Conservation (phyloP, 768 basidiomycete species). For the Boletus coccyginus region DNA sequence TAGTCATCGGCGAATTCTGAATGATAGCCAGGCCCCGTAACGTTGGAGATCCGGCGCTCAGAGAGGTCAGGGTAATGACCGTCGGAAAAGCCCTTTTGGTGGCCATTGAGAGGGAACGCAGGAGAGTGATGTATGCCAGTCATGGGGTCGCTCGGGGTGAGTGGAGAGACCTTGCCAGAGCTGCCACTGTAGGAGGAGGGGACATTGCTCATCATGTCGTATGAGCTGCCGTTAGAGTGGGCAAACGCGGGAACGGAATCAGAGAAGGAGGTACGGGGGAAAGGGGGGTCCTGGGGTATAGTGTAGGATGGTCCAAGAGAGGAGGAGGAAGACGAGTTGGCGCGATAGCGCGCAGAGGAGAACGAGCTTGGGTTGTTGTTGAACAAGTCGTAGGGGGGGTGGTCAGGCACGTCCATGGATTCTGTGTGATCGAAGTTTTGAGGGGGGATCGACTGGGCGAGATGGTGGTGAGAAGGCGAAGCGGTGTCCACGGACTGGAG, state of each 20-base stretch:
- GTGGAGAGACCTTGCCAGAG: constrained; percentile 74
- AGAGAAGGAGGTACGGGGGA: constrained; percentile 55
- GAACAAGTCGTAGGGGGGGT: constrained; percentile 64
- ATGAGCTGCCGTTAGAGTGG: constrained; percentile 49
- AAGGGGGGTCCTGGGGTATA: constrained; percentile 55
- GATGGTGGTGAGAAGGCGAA: constrained; percentile 38
- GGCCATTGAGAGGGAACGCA: constrained; percentile 43
- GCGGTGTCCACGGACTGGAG: constrained; percentile 39
- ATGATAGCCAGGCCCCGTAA: constrained; percentile 45
- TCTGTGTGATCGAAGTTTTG: constrained; percentile 53
- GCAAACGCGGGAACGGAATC: constrained; percentile 62
- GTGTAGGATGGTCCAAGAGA: constrained; percentile 58
- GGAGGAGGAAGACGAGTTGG: constrained; percentile 69
- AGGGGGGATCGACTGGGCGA: constrained; percentile 33
- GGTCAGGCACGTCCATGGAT: constrained; percentile 54
- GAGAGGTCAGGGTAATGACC: constrained; percentile 55
- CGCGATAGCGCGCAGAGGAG: constrained; percentile 60
- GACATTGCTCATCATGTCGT: constrained; percentile 63
- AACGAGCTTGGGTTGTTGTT: constrained; percentile 46
- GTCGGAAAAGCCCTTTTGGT: constrained; percentile 56
- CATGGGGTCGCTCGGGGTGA: constrained; percentile 67
- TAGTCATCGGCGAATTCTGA: constrained; percentile 67
- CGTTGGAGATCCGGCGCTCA: constrained; percentile 56
- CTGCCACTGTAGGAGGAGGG: constrained; percentile 55
- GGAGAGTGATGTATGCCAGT: constrained; percentile 54